Percentiles rank a stretch among this genome's conserved stretches.
Evolutionary conservation across 768 basidiomycete genomes (phyloP).

Genomic region (Termitomyces eurrhizus): DNA sequence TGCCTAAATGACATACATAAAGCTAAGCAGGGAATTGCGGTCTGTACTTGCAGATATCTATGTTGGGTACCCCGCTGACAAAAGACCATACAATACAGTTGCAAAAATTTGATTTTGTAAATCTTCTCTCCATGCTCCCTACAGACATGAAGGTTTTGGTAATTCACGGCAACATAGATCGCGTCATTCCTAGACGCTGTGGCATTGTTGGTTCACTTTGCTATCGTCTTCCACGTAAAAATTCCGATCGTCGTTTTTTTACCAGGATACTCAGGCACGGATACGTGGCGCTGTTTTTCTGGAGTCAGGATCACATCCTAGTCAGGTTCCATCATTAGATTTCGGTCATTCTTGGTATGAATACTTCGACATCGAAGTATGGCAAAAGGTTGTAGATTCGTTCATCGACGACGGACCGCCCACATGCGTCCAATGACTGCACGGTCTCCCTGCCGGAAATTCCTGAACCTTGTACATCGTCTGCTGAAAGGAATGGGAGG

Average conservation of each 20-base stretch:
- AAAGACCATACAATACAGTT: slow-evolving; percentile 18
- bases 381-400: slow-evolving; percentile 28
- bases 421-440: background rate
- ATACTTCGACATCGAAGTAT: slow-evolving; percentile 33
- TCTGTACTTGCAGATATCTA: slow-evolving; percentile 11
- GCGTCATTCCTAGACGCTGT: slow-evolving; percentile 29
- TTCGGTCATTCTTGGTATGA: slow-evolving; percentile 40
- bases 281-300: slow-evolving; percentile 29
- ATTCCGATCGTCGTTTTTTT: background rate
- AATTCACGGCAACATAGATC: slow-evolving; percentile 37
- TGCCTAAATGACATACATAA: background rate
- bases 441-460: background rate
- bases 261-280: slow-evolving; percentile 25
- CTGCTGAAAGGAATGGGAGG: background rate
- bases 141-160: slow-evolving; percentile 31
- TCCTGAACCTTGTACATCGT: background rate
- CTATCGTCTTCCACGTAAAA: background rate
- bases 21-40: slow-evolving; percentile 28
- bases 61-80: background rate
- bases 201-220: slow-evolving; percentile 22
- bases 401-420: slow-evolving; percentile 22
- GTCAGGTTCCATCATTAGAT: slow-evolving; percentile 30
- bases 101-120: slow-evolving; percentile 27
- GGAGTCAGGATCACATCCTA: slow-evolving; percentile 23
- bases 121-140: slow-evolving; percentile 25